Base-by-base conservation (phyloP, 1,284 basidiomycete species). In the Trichosporon coremiiforme region DNA sequence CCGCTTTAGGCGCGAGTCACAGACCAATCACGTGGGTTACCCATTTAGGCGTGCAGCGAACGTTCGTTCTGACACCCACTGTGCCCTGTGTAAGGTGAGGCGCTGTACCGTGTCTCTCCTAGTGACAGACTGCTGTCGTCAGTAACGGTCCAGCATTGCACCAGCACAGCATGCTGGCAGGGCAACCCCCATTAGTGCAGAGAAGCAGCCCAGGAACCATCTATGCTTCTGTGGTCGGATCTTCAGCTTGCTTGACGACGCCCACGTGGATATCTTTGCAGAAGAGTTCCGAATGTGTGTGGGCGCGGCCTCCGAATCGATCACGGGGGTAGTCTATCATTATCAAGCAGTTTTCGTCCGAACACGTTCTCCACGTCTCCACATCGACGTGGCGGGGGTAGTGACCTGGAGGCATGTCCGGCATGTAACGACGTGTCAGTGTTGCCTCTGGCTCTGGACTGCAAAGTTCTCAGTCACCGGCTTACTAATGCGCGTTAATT, bases 351-450 rank as follows among this genome's bases (percentile, higher is more conserved):
- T 17, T 13, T 35, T 8, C 4, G 50, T 25, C 50, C 50, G 15
- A 53, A 20, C 50, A 53, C 50, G 50, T 53, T 53, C 20, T 53
- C 50, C 50, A 53, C 50, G 50, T 53, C 50, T 20, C 4, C 50
- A 2, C 9, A 17, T 22, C 50, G 50, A 53, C 50, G 50, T 53
- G 50, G 50, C 50, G 20, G 20, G 25, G 50, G 45, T 7, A 25
- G 50, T 22, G 50, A 10, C 20, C 6, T 25, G 10, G 20, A 6
- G 50, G n/a, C 22, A 53, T 53, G 50, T 25, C 22, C 50, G 10
- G 50, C 6, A 20, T 20, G 25, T 25, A 25, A 17, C 41, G 50
- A 53, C 22, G 50, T 53, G 50, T 53, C 50, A 53, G 8, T 53
- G 17, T 53, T 6, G 15, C 50, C 33, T 22, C 50, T 20, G 50